phyloP scores from a whole-genome alignment of 257 asterid genomes.

The Paulownia fortunei region DNA sequence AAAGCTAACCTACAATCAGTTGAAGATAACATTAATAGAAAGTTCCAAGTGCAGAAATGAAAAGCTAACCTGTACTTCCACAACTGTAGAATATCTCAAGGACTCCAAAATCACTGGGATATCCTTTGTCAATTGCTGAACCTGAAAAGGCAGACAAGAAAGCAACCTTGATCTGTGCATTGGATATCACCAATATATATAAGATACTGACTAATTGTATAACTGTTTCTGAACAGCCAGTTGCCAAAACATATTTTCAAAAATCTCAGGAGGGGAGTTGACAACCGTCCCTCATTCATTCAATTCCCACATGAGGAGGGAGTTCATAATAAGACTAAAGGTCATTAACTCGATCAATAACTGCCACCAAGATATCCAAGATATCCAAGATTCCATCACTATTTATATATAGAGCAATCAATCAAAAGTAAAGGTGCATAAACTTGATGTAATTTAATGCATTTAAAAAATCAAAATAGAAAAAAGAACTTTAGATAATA shows the following conservation, averaged over 20 bases:
- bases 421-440: not conserved
- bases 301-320: not conserved
- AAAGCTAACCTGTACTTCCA: constrained; percentile 75
- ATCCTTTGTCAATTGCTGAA: constrained; percentile 61
- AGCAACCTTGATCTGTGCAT: constrained; percentile 41
- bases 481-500: not conserved
- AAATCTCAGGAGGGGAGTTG: not conserved
- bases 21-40: not conserved
- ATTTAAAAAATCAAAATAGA: not conserved
- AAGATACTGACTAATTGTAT: not conserved
- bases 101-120: constrained; percentile 69
- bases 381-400: not conserved
- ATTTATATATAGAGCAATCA: not conserved
- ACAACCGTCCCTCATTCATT: not conserved
- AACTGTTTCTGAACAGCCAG: not conserved
- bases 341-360: not conserved
- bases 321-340: not conserved
- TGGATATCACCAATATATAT: constrained; percentile 18
- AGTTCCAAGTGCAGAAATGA: not conserved
- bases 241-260: not conserved
- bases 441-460: not conserved
- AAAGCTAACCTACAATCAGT: not conserved
- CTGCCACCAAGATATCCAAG: not conserved
- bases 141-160: constrained; percentile 57
- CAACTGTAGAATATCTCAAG: constrained; percentile 56